Evolutionary conservation across 768 basidiomycete genomes (phyloP), one percentile per base, ranked within the genome.

Genomic region (Xerocomellus amylosporus): DNA sequence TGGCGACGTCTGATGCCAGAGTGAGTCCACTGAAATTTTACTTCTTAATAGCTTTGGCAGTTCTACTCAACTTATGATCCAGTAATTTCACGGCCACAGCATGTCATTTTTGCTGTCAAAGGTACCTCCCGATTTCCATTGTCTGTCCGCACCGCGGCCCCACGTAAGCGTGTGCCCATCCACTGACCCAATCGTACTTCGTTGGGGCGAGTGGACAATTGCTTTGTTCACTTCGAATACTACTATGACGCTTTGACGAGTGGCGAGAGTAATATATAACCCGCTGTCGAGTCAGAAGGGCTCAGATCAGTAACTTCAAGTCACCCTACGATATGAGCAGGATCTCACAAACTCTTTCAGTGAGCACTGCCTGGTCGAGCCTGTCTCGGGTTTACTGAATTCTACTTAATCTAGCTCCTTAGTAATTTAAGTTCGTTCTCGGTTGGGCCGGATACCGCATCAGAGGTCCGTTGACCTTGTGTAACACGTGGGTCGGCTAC

Each of bases 341-440:
- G 66, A 54, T 69, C 60, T 71, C 71, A 1, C 64, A 66, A 57
- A 66, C 59, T 7, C 51, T 63, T 54, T 71, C 63, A 47, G 69
- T 72, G 40, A 65, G 69, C 40, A 50, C 40, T 44, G 4, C 42
- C 40, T 30, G 7, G 15, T 41, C 26, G 5, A 20, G 36, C 4
- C 17, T 10, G 37, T 41, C n/a, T 45, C 34, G 5, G 20, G 24
- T 13, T 20, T 40, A 19, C 36, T 53, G 37, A 49, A 45, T 24
- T 42, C 17, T n/a, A 24, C 19, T 4, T 34, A 2, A 19, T 44
- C 34, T 37, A 69, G 69, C 49, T 69, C 62, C 61, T 69, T 61
- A 51, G 57, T 61, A 65, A 67, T 58, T 59, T 62, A 58, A 65
- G 58, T 38, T 58, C 59, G 9, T 33, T 50, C 20, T 52, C 63